A percentile compares a stretch with the other conserved stretches of the same genome.
Conservation (phyloP, 2,329 filamentous ascomycete species). For the Sclerotinia sclerotiorum region DNA sequence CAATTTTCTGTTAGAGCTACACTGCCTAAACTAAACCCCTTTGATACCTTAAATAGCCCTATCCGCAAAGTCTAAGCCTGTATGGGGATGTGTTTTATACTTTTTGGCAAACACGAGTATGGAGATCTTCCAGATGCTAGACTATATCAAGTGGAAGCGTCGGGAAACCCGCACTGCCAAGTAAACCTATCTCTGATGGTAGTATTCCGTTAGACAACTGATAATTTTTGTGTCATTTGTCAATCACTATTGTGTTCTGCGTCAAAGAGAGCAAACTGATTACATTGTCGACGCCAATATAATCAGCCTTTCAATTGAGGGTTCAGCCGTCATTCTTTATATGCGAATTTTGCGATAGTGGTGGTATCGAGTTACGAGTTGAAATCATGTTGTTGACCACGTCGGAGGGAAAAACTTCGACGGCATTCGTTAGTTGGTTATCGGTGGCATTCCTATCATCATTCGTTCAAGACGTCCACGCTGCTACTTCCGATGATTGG, state of each 20-base stretch:
- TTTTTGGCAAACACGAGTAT: background rate
- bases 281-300: conserved; percentile 12
- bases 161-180: background rate
- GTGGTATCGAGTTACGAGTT: background rate
- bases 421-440: conserved; percentile 26
- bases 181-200: conserved; percentile 4
- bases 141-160: conserved; percentile 14
- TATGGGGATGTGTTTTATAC: too few relatives aligned
- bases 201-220: background rate
- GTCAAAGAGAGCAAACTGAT: conserved; percentile 11
- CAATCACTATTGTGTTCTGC: conserved; percentile 10
- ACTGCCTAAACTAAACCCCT: too few relatives aligned
- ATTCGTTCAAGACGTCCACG: conserved; percentile 12
- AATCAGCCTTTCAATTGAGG: conserved; percentile 8
- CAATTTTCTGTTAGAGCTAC: too few relatives aligned
- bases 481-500: conserved; percentile 38
- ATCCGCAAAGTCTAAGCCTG: too few relatives aligned
- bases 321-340: conserved; percentile 13
- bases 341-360: conserved; percentile 9
- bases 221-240: conserved; percentile 1
- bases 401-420: conserved; percentile 19
- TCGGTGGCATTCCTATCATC: conserved; percentile 8
- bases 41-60: too few relatives aligned
- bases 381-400: conserved; percentile 23
- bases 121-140: conserved; percentile 9